Evolutionary conservation across 495 filamentous ascomycete genomes (phyloP), one percentile per base, ranked within the genome.

Genomic region (Melanomma pulvis-pyrius): DNA sequence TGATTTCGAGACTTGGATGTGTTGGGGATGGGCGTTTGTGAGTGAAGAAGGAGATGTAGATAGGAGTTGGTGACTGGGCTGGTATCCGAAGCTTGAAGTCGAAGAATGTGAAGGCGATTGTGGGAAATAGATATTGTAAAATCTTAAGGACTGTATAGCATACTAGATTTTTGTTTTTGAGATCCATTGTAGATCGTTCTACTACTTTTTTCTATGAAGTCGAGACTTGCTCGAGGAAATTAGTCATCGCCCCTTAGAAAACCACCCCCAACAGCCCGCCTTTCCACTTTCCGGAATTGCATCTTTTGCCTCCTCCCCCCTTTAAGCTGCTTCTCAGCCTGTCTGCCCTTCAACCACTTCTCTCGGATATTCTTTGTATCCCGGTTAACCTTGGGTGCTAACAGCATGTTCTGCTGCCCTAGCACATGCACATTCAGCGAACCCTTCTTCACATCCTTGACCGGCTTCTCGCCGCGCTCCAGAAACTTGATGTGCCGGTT

Each of bases 371-470:
- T 78, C 50, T 74, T 77, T 51, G 79, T 81, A 19, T 70, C 55
- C 67, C 79, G 79, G n/a, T 80, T 82, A 7, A 79, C 76, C 65
- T 80, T 83, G 0, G 85, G 84, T 5, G 83, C 74, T 59, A 87
- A 71, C 6, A 77, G 60, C 53, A 74, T 71, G 11, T 78, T 77
- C 11, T 75, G 76, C 65, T 68, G 32, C 29, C 79, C 79, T 47
- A 87, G 72, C 1, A 87, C 84, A 28, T 79, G 77, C 46, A 87
- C 81, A 17, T 76, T 82, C 39, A 86, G 73, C 47, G 80, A 77
- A 9, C 82, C 83, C 55, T 78, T 78, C 57, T 76, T 79, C 39
- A 86, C 70, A 69, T 86, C 84, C 75, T 84, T 87, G 36, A 82
- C 77, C 13, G 78, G 75, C 61, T 81, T 83, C 54, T 85, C 79